These are phyloP conservation scores for Cymodocea nodosa DNA, from an alignment of 116 monocot genomes.

Conservation along the genomic window DNA sequence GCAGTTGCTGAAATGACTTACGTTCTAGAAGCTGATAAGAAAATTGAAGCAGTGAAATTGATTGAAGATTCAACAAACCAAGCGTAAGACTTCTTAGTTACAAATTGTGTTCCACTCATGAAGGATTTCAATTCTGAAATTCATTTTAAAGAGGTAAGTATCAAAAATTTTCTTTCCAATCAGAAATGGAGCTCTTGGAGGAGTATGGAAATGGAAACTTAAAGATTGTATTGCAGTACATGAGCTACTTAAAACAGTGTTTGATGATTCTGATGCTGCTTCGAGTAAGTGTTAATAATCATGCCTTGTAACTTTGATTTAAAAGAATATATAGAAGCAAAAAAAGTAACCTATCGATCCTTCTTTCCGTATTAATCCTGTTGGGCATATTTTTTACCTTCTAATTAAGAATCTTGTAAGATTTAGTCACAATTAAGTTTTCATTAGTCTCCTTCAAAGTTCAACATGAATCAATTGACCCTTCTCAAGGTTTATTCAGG, in stretches of 20 bases:
- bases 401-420: too few relatives aligned
- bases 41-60: constrained; percentile 67
- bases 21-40: constrained; percentile 60
- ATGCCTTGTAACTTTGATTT: too few relatives aligned
- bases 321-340: too few relatives aligned
- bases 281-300: constrained; percentile 39
- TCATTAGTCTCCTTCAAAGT: too few relatives aligned
- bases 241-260: constrained; percentile 46
- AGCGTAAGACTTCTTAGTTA: constrained; percentile 23
- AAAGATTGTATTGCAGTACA: constrained; percentile 67
- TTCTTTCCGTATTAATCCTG: too few relatives aligned
- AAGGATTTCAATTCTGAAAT: neutral
- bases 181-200: constrained; percentile 45
- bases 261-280: constrained; percentile 49
- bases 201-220: constrained; percentile 58
- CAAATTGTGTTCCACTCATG: neutral
- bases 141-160: neutral
- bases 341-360: too few relatives aligned
- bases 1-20: constrained; percentile 84
- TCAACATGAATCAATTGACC: neutral
- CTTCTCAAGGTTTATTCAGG: neutral
- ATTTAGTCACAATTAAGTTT: too few relatives aligned
- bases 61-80: constrained; percentile 62
- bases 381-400: too few relatives aligned
- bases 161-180: constrained; percentile 2